A percentile compares a stretch with the other conserved stretches of the same genome.
Evolutionary conservation across 2,329 filamentous ascomycete genomes (phyloP).

Genomic region (Colletotrichum kahawae): DNA sequence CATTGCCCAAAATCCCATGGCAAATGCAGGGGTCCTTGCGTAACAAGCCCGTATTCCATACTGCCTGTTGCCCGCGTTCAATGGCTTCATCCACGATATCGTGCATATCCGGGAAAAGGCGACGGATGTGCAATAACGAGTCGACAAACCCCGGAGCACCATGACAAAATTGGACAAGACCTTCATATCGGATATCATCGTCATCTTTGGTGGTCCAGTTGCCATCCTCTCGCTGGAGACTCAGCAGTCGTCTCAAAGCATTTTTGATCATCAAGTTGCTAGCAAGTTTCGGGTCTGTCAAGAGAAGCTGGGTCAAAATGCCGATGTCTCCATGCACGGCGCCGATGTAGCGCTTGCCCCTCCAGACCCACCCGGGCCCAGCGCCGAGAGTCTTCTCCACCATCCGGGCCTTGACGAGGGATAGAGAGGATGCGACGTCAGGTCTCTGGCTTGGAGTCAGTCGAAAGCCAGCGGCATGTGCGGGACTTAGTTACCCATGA

Average conservation of each 20-base stretch:
- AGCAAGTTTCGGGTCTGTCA: constrained; percentile 60
- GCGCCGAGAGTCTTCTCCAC: neutral
- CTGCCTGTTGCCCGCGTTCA: constrained; percentile 54
- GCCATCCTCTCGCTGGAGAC: constrained; percentile 63
- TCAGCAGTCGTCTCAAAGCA: constrained; percentile 60
- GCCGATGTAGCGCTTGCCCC: constrained; percentile 66
- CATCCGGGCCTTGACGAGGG: constrained; percentile 24
- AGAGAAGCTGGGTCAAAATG: constrained; percentile 71
- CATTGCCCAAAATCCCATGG: constrained; percentile 70
- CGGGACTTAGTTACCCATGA: constrained; percentile 56
- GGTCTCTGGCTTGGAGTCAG: constrained; percentile 57
- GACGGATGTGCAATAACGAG: constrained; percentile 59
- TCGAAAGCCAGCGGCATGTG: constrained; percentile 50
- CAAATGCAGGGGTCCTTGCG: constrained; percentile 71
- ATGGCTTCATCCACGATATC: constrained; percentile 60
- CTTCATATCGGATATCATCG: neutral
- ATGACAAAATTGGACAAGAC: constrained; percentile 71
- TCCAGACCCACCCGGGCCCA: constrained; percentile 66
- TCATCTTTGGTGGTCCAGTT: constrained; percentile 60
- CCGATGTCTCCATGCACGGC: constrained; percentile 72
- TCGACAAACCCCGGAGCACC: constrained; percentile 68
- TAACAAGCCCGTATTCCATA: constrained; percentile 63
- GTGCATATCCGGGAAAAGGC: constrained; percentile 60
- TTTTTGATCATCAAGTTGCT: constrained; percentile 57
- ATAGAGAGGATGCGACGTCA: constrained; percentile 56